Conservation (phyloP, 768 basidiomycete species). For the Pisolithus albus region DNA sequence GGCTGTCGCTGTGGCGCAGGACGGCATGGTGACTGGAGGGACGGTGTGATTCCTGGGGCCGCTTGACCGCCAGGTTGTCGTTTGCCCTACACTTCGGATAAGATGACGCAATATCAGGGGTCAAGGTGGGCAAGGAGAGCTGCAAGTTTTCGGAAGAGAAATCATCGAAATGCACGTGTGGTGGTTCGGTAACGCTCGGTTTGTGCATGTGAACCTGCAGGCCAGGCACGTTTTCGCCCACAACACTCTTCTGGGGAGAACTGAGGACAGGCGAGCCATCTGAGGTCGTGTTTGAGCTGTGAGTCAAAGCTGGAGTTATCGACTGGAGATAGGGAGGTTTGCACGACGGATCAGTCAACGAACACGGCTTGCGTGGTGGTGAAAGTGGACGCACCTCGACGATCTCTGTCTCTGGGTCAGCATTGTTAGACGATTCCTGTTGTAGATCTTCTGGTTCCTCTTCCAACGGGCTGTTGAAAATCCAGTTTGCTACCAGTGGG, state of each 20-base stretch:
- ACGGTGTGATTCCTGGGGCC: slow-evolving; percentile 8
- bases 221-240: slow-evolving; percentile 9
- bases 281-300: slow-evolving; percentile 35
- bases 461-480: slow-evolving; percentile 55
- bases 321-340: slow-evolving; percentile 11
- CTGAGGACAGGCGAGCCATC: slow-evolving; percentile 35
- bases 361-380: not conserved
- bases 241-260: slow-evolving; percentile 15
- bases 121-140: slow-evolving; percentile 19
- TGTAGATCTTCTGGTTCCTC: slow-evolving; percentile 49
- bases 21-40: slow-evolving; percentile 19
- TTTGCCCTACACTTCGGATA: not conserved
- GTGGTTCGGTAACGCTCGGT: slow-evolving; percentile 23
- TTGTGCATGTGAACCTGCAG: slow-evolving; percentile 22
- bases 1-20: slow-evolving; percentile 9
- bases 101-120: slow-evolving; percentile 4
- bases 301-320: slow-evolving; percentile 31
- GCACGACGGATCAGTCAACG: slow-evolving; percentile 4
- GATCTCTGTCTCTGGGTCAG: slow-evolving; percentile 12
- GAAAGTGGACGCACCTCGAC: slow-evolving; percentile 25
- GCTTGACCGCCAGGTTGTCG: slow-evolving; percentile 1
- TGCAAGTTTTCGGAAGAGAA: slow-evolving; percentile 26
- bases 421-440: slow-evolving; percentile 2
- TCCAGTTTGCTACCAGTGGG: slow-evolving; percentile 59
- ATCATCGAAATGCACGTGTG: slow-evolving; percentile 25